These are phyloP conservation scores for Macrocybe gigantea DNA, from an alignment of 768 basidiomycete species.

Conservation along the genomic window DNA sequence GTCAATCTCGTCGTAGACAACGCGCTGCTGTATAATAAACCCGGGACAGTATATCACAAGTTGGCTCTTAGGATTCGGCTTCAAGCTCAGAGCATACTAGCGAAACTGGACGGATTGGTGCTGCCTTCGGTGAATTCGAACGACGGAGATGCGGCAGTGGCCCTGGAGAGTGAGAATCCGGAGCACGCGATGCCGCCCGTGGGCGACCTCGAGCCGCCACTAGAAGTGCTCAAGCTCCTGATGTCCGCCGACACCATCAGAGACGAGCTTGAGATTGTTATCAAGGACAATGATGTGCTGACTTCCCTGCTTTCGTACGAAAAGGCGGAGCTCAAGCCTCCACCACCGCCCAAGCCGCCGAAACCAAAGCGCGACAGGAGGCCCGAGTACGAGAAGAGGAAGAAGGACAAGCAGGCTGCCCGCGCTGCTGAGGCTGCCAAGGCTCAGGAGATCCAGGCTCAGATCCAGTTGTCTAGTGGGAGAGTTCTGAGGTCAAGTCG, in stretches of 20 bases:
- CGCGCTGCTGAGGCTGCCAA: conserved; percentile 10
- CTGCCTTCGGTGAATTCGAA: background rate
- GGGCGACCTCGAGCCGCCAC: conserved; percentile 73
- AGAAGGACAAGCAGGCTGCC: conserved; percentile 14
- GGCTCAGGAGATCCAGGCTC: conserved; percentile 11
- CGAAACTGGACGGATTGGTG: conserved; percentile 28
- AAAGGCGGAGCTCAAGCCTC: conserved; percentile 54
- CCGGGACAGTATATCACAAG: conserved; percentile 65
- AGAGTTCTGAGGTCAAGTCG: too few species aligned
- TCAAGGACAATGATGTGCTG: conserved; percentile 50
- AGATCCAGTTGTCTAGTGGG: too few species aligned
- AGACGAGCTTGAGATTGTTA: conserved; percentile 46
- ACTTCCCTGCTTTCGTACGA: conserved; percentile 66
- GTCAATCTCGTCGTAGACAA: conserved; percentile 81
- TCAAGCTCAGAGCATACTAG: conserved; percentile 31
- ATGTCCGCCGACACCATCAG: conserved; percentile 46
- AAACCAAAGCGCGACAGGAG: conserved; percentile 32
- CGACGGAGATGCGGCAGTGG: background rate
- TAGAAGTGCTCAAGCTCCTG: conserved; percentile 51
- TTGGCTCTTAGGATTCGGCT: conserved; percentile 58
- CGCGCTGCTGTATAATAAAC: conserved; percentile 80
- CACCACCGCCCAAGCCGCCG: conserved; percentile 33
- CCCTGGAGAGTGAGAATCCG: background rate
- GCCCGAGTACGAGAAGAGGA: conserved; percentile 32
- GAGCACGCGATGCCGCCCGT: conserved; percentile 20